Conservation (phyloP, 2,329 filamentous ascomycete genomes). For the Pyricularia sp. region DNA sequence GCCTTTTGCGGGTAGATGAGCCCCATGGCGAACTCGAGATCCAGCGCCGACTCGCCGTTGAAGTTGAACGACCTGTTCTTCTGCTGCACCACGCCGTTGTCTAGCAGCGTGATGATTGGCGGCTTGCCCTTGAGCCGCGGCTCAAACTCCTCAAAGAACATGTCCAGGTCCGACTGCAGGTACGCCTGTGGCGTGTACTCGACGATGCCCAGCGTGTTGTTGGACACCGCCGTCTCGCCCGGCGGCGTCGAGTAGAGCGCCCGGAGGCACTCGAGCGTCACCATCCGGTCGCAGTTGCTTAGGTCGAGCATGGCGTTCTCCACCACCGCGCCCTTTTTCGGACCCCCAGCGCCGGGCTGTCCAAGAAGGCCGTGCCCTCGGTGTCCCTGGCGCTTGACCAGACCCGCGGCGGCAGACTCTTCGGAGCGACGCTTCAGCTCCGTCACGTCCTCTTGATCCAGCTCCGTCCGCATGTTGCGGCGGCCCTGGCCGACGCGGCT, state of each 20-base stretch:
- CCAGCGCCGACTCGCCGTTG: constrained; percentile 26
- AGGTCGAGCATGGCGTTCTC: constrained; percentile 21
- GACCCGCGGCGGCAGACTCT: constrained; percentile 4
- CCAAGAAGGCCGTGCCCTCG: constrained; percentile 18
- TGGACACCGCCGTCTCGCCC: constrained; percentile 19
- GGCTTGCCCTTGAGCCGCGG: constrained; percentile 27
- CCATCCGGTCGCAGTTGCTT: constrained; percentile 38
- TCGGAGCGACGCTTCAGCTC: constrained; percentile 14
- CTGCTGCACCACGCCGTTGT: constrained; percentile 24
- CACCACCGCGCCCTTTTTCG: constrained; percentile 21
- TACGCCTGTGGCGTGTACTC: constrained; percentile 46
- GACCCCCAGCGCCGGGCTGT: constrained; percentile 14
- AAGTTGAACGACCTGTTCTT: constrained; percentile 25
- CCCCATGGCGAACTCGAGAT: constrained; percentile 28
- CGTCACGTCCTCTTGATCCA: constrained; percentile 13
- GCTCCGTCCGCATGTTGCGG: constrained; percentile 13
- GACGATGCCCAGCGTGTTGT: constrained; percentile 44
- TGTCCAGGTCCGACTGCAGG: constrained; percentile 36
- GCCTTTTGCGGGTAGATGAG: constrained; percentile 41
- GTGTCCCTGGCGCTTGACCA: constrained; percentile 1
- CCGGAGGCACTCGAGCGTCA: constrained; percentile 47
- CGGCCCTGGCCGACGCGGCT: constrained; percentile 18
- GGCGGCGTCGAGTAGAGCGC: constrained; percentile 35
- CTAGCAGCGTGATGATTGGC: constrained; percentile 24
- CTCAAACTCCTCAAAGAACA: constrained; percentile 36